Evolutionary conservation across 371 early-diverging fungal species (phyloP).

Genomic region (Zychaea mexicana): DNA sequence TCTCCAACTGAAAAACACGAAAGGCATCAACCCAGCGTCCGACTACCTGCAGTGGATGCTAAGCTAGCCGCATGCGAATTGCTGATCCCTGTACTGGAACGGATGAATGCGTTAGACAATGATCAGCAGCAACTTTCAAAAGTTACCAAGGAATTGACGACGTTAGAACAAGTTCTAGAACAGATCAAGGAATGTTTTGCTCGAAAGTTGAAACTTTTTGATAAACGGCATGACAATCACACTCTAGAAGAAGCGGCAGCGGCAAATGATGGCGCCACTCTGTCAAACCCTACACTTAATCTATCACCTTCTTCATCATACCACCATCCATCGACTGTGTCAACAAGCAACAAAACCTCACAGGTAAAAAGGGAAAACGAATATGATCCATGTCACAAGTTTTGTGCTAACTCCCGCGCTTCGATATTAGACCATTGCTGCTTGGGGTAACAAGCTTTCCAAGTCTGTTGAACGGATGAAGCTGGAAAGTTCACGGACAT

Average conservation of each 20-base stretch:
- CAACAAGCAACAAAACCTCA: slow-evolving; percentile 16
- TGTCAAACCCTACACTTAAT: not conserved
- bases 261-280: not conserved
- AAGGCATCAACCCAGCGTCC: slow-evolving; percentile 33
- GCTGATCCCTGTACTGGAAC: slow-evolving; percentile 20
- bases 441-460: slow-evolving; percentile 35
- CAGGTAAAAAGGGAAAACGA: slow-evolving; percentile 12
- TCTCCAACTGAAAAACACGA: too few species aligned
- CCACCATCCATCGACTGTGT: not conserved
- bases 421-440: slow-evolving; percentile 8
- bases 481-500: slow-evolving; percentile 24
- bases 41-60: slow-evolving; percentile 27
- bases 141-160: slow-evolving; percentile 17
- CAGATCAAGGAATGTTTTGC: slow-evolving; percentile 23
- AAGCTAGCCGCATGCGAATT: slow-evolving; percentile 30
- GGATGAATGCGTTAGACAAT: slow-evolving; percentile 15
- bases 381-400: not conserved
- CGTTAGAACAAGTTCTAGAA: slow-evolving; percentile 23
- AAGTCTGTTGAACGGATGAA: slow-evolving; percentile 41
- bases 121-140: slow-evolving; percentile 26
- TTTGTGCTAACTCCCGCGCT: not conserved
- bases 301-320: not conserved
- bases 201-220: slow-evolving; percentile 15
- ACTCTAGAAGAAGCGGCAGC: not conserved
- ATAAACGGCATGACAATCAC: not conserved